A percentile compares a stretch with the other conserved stretches of the same genome.
These are phyloP conservation scores for Agrocybe chaxingu DNA, from an alignment of 768 basidiomycete species.

Conservation along the genomic window DNA sequence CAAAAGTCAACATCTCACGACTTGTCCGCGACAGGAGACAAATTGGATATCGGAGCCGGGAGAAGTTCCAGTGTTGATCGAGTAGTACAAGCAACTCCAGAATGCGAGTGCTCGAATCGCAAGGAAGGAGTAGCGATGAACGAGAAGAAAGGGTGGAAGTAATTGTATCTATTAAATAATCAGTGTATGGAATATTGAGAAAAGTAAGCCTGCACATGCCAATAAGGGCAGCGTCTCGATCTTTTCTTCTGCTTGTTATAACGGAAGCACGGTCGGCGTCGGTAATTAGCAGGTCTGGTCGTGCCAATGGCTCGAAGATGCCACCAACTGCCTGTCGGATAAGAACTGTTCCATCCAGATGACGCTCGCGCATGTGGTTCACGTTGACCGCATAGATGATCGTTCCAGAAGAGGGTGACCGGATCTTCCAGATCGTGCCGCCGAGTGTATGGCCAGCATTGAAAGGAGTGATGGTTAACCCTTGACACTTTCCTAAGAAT, in stretches of 20 bases:
- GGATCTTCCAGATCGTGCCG: slow-evolving; percentile 97
- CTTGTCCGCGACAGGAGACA: slow-evolving; percentile 92
- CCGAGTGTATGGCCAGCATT: slow-evolving; percentile 94
- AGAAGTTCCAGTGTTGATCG: slow-evolving; percentile 97
- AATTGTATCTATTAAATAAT: slow-evolving; percentile 64
- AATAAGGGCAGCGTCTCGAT: slow-evolving; percentile 85
- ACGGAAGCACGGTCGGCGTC: slow-evolving; percentile 84
- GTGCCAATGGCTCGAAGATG: slow-evolving; percentile 79
- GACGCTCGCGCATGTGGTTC: slow-evolving; percentile 95
- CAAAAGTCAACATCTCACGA: slow-evolving; percentile 90
- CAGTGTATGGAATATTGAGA: neutral
- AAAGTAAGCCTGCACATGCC: slow-evolving; percentile 38
- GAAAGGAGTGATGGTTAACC: slow-evolving; percentile 92
- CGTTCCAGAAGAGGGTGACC: slow-evolving; percentile 96
- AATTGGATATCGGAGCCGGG: slow-evolving; percentile 79
- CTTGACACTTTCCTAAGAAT: slow-evolving; percentile 78
- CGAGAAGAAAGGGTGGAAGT: slow-evolving; percentile 79
- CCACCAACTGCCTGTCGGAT: slow-evolving; percentile 71
- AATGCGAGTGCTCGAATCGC: slow-evolving; percentile 91
- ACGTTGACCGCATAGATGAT: slow-evolving; percentile 92
- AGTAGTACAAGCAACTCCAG: slow-evolving; percentile 93
- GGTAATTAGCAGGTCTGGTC: slow-evolving; percentile 92
- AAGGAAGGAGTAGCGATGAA: slow-evolving; percentile 85
- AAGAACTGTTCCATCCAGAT: slow-evolving; percentile 91
- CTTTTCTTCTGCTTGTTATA: slow-evolving; percentile 84